These are phyloP conservation scores for Medicago truncatula DNA, from an alignment of 306 rosid species.

Conservation along the genomic window DNA sequence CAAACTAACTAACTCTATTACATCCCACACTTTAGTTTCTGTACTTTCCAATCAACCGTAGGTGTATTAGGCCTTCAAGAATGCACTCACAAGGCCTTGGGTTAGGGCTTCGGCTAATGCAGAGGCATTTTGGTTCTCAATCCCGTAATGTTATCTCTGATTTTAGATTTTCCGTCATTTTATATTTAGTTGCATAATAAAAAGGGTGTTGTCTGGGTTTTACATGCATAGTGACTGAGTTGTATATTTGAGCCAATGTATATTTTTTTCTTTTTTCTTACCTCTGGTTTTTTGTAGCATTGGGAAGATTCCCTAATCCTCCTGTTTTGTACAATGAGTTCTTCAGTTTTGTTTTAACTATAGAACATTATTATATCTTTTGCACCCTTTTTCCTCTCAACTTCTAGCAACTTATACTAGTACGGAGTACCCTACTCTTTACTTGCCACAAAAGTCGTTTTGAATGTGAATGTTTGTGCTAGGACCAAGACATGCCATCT, in stretches of 20 bases:
- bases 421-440: constrained; percentile 19
- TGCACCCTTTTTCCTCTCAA: constrained; percentile 28
- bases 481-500: constrained; percentile 81
- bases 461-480: constrained; percentile 40
- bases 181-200: constrained; percentile 15
- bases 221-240: constrained; percentile 24
- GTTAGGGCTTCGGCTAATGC: constrained; percentile 15
- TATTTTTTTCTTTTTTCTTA: constrained; percentile 36
- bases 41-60: neutral
- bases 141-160: constrained; percentile 26
- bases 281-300: constrained; percentile 5
- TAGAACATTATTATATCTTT: neutral
- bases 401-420: constrained; percentile 26
- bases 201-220: constrained; percentile 2
- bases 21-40: constrained; percentile 4
- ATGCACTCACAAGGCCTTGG: constrained; percentile 9
- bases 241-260: constrained; percentile 2
- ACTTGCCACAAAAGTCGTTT: constrained; percentile 22
- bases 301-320: constrained; percentile 25
- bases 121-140: constrained; percentile 1
- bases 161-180: constrained; percentile 16
- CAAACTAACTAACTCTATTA: constrained; percentile 8
- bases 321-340: constrained; percentile 18
- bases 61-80: constrained; percentile 1
- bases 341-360: constrained; percentile 7